A percentile compares a stretch with the other conserved stretches of the same genome.
Evolutionary conservation across 805 yeast genomes (phyloP).

Genomic region (Yamadazyma scolyti): DNA sequence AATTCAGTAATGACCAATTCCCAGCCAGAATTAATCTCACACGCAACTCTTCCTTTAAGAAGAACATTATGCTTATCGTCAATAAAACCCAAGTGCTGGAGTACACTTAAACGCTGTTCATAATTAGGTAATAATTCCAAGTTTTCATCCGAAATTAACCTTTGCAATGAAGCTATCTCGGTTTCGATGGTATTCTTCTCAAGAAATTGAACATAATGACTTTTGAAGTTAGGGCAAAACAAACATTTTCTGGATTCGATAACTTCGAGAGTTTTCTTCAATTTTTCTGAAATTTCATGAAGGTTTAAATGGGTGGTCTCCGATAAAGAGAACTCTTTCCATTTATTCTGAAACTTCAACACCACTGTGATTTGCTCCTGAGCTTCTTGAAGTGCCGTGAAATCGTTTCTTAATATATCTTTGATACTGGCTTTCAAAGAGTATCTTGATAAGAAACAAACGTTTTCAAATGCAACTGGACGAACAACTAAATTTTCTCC

Average conservation of each 20-base stretch:
- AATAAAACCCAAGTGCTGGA: conserved; percentile 75
- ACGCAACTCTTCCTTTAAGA: conserved; percentile 80
- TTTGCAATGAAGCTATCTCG: conserved; percentile 54
- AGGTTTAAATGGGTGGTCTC: conserved; percentile 27
- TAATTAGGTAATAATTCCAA: conserved; percentile 89
- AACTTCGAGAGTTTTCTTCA: conserved; percentile 27
- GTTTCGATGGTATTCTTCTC: conserved; percentile 42
- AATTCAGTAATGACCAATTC: conserved; percentile 87
- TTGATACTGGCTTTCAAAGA: conserved; percentile 28
- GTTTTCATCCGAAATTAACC: conserved; percentile 78
- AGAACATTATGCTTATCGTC: conserved; percentile 73
- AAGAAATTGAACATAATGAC: conserved; percentile 43
- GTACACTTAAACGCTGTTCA: conserved; percentile 79
- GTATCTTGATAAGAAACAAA: conserved; percentile 44
- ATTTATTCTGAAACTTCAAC: conserved; percentile 34
- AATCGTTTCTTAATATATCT: conserved; percentile 32
- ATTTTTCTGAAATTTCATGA: conserved; percentile 35
- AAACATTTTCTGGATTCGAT: conserved; percentile 23
- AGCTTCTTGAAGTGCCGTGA: conserved; percentile 32
- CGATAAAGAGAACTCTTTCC: conserved; percentile 43
- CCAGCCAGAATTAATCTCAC: conserved; percentile 89
- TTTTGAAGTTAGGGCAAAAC: conserved; percentile 41
- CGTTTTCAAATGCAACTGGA: conserved; percentile 34
- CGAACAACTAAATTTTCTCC: conserved; percentile 31
- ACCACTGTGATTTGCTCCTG: conserved; percentile 30